These are phyloP conservation scores for Amaranthus hypochondriacus DNA, from an alignment of 148 eudicot species.

Conservation along the genomic window DNA sequence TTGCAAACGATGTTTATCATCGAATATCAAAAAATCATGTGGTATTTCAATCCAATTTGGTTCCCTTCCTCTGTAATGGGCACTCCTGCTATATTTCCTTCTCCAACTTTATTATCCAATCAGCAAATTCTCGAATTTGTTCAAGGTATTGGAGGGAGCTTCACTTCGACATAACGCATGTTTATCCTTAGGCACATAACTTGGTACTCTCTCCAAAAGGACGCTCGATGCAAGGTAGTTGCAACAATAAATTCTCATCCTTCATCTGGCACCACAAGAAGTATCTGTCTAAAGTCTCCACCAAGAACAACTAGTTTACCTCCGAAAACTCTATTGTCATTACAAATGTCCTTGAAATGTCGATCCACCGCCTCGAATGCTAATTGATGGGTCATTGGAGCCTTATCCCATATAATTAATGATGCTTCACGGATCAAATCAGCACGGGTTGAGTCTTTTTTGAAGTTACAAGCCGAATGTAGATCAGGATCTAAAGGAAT, in stretches of 20 bases:
- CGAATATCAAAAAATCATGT: not conserved
- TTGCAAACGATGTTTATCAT: not conserved
- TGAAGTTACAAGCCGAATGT: not conserved
- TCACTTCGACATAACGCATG: not conserved
- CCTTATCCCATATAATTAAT: constrained; percentile 16
- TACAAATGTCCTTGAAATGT: not conserved
- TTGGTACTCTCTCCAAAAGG: not conserved
- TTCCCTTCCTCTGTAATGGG: not conserved
- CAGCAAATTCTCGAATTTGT: not conserved
- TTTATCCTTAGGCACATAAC: not conserved
- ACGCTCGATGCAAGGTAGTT: not conserved
- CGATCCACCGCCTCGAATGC: not conserved
- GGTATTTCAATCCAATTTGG: constrained; percentile 4
- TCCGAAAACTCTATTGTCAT: not conserved
- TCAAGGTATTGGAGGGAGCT: no score
- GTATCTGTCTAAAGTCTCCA: constrained; percentile 6
- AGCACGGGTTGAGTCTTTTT: not conserved
- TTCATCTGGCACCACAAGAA: not conserved
- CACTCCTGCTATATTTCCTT: not conserved
- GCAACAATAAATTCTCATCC: not conserved
- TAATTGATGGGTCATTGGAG: not conserved
- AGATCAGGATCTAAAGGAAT: not conserved
- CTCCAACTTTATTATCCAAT: not conserved
- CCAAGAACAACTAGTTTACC: constrained; percentile 2
- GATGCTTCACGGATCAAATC: not conserved